A percentile compares a stretch with the other conserved stretches of the same genome.
phyloP scores from a whole-genome alignment of 2,329 filamentous ascomycete species.

The Metarhizium guizhouense region DNA sequence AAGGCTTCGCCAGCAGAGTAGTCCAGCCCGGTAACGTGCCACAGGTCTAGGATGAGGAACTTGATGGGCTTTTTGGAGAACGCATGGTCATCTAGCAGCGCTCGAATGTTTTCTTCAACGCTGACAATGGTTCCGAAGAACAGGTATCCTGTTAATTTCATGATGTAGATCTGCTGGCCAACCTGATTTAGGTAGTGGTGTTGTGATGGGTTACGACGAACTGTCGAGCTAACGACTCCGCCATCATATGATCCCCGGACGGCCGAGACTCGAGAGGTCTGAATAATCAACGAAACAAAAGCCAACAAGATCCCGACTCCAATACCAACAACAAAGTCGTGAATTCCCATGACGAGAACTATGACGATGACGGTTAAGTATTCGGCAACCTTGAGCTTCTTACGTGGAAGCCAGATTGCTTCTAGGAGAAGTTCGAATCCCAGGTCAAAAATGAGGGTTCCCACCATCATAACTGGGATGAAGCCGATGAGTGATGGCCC shows the following conservation, averaged over 20 bases:
- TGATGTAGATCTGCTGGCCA: constrained; percentile 78
- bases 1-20: constrained; percentile 96
- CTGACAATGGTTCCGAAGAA: constrained; percentile 98
- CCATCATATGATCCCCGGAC: constrained; percentile 87
- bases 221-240: constrained; percentile 81
- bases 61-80: constrained; percentile 74
- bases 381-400: constrained; percentile 77
- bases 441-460: constrained; percentile 86
- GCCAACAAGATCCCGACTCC: constrained; percentile 85
- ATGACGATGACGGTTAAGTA: constrained; percentile 86
- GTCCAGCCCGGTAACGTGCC: constrained; percentile 84
- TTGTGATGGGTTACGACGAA: constrained; percentile 82
- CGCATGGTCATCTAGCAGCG: constrained; percentile 70
- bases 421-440: constrained; percentile 88
- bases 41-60: constrained; percentile 82
- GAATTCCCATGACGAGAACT: constrained; percentile 89
- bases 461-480: constrained; percentile 95
- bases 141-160: constrained; percentile 89
- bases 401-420: constrained; percentile 79
- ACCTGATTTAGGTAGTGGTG: constrained; percentile 79
- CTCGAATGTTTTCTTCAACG: constrained; percentile 81
- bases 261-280: constrained; percentile 82
- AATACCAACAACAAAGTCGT: constrained; percentile 94
- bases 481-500: constrained; percentile 85
- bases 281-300: constrained; percentile 83